phyloP scores from a whole-genome alignment of 2,329 filamentous ascomycete genomes.

The Clarireedia hainanense region DNA sequence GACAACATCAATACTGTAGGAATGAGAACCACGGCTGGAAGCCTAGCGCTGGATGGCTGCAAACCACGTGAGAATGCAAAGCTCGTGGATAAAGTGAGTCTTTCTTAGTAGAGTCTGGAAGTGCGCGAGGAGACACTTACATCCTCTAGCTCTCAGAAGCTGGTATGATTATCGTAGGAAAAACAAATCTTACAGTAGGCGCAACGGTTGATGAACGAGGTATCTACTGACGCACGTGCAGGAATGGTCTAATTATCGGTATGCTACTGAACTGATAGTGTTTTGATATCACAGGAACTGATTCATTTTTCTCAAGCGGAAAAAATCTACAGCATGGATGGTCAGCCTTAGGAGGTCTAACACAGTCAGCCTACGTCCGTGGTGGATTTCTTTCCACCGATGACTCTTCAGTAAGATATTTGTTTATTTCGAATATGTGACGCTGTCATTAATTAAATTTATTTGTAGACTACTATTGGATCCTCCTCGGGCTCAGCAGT shows the following conservation, averaged over 20 bases:
- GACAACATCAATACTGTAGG: conserved; percentile 45
- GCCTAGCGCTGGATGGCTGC: conserved; percentile 55
- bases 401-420: conserved; percentile 8
- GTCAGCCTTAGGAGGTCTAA: conserved; percentile 13
- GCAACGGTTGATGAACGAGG: too few relatives aligned
- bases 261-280: background rate
- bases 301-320: background rate
- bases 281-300: too few relatives aligned
- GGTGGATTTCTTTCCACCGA: conserved; percentile 8
- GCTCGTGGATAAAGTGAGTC: conserved; percentile 7
- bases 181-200: conserved; percentile 11
- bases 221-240: background rate
- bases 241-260: conserved; percentile 6
- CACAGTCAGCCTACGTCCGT: conserved; percentile 12
- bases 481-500: conserved; percentile 38
- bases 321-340: background rate
- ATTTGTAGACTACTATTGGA: conserved; percentile 40
- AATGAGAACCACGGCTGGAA: conserved; percentile 66
- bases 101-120: background rate
- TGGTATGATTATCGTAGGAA: conserved; percentile 14
- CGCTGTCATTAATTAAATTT: background rate
- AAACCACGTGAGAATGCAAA: conserved; percentile 11
- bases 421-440: background rate
- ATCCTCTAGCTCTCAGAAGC: conserved; percentile 6
- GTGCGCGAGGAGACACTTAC: too few relatives aligned